Percentiles rank a stretch among this genome's conserved stretches.
Conservation (phyloP, 495 filamentous ascomycete species). For the Penicillium angulare region DNA sequence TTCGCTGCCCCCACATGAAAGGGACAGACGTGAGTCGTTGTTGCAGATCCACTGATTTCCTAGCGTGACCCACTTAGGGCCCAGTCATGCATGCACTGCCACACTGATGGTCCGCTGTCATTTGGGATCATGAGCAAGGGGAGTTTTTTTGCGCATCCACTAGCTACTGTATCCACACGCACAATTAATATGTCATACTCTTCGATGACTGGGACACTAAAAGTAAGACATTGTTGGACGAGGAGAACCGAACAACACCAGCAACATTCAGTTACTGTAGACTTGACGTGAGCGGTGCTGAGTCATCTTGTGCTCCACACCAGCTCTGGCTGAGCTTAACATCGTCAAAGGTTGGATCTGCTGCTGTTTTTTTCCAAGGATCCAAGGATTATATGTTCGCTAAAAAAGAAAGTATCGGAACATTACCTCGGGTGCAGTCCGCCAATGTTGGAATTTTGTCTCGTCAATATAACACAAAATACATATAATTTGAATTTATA, state of each 20-base stretch:
- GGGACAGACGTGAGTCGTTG: conserved; percentile 27
- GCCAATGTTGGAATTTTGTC: background rate
- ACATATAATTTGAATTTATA: too few species aligned
- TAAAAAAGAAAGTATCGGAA: background rate
- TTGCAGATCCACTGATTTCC: conserved; percentile 26
- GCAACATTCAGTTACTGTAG: too few species aligned
- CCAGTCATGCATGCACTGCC: conserved; percentile 47
- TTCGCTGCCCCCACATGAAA: conserved; percentile 21
- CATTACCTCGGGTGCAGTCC: background rate
- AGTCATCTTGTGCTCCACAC: conserved; percentile 20
- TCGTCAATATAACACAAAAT: background rate
- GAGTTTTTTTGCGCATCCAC: background rate
- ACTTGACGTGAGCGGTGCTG: conserved; percentile 14
- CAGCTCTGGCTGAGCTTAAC: conserved; percentile 8
- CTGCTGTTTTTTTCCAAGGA: background rate
- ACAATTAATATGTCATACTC: background rate
- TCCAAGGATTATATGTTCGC: background rate
- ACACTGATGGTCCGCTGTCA: conserved; percentile 41
- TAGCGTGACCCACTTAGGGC: conserved; percentile 26
- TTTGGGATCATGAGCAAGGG: conserved; percentile 20
- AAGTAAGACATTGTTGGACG: conserved; percentile 11
- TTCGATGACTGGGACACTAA: background rate
- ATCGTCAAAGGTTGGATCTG: too few species aligned
- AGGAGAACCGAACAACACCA: background rate
- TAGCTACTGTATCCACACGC: background rate